These are phyloP conservation scores for Pestalotiopsis fici DNA, from an alignment of 2,329 filamentous ascomycete species.

Conservation along the genomic window DNA sequence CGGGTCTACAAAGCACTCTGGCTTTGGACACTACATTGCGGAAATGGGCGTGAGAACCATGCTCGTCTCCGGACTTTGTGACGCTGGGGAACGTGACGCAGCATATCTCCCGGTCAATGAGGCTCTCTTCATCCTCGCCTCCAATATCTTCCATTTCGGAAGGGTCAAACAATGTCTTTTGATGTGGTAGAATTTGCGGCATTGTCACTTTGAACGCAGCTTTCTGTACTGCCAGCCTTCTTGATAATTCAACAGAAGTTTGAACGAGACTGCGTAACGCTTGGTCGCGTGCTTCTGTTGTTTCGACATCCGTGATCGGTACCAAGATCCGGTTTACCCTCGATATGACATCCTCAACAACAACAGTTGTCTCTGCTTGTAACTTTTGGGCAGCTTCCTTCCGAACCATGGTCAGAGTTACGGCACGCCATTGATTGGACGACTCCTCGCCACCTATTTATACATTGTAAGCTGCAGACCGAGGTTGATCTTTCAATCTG, in stretches of 20 bases:
- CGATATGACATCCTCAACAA: constrained; percentile 44
- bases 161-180: constrained; percentile 56
- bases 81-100: constrained; percentile 68
- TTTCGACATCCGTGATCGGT: constrained; percentile 44
- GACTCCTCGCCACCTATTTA: constrained; percentile 47
- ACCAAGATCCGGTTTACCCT: constrained; percentile 52
- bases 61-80: constrained; percentile 66
- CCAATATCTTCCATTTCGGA: constrained; percentile 67
- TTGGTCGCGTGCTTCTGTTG: constrained; percentile 48
- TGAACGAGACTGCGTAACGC: constrained; percentile 53
- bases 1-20: constrained; percentile 60
- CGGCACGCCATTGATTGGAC: constrained; percentile 67
- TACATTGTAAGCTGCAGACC: constrained; percentile 14
- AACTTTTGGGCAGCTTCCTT: constrained; percentile 52
- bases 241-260: constrained; percentile 56
- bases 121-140: constrained; percentile 59
- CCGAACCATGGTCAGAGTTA: constrained; percentile 61
- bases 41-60: constrained; percentile 60
- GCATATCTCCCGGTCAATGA: constrained; percentile 53
- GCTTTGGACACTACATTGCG: constrained; percentile 67
- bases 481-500: constrained; percentile 9
- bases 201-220: constrained; percentile 58
- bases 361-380: constrained; percentile 42
- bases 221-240: constrained; percentile 58
- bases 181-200: constrained; percentile 54